Percentiles rank a stretch among this genome's conserved stretches.
Conservation (phyloP, 2,329 filamentous ascomycete species). For the Clonostachys solani region DNA sequence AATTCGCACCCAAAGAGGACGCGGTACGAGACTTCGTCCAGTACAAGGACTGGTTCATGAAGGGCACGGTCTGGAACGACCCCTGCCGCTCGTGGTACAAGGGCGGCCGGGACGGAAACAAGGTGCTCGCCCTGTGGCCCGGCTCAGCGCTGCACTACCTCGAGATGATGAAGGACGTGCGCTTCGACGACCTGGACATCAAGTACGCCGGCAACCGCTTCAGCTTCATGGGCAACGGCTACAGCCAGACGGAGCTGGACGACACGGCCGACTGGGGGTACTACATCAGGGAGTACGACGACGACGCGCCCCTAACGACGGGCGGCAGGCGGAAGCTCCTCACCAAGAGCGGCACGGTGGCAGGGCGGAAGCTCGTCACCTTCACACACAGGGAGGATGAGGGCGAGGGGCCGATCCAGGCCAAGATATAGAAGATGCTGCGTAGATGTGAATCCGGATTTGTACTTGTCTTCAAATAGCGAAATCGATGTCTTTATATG, state of each 20-base stretch:
- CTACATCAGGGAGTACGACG: conserved; percentile 12
- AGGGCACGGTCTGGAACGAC: conserved; percentile 32
- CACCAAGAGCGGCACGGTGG: conserved; percentile 16
- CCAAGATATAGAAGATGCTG: background rate
- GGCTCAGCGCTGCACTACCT: conserved; percentile 33
- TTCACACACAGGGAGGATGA: conserved; percentile 8
- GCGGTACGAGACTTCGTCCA: conserved; percentile 45
- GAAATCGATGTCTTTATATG: background rate
- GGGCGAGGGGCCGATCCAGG: background rate
- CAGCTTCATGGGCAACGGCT: conserved; percentile 43
- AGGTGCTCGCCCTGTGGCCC: conserved; percentile 38
- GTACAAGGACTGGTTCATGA: conserved; percentile 36
- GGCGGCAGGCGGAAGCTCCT: conserved; percentile 10
- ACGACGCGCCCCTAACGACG: conserved; percentile 8
- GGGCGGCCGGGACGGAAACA: conserved; percentile 28
- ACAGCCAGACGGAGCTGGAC: conserved; percentile 30
- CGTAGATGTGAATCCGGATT: background rate
- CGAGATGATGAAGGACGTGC: conserved; percentile 26
- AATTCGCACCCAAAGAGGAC: conserved; percentile 36
- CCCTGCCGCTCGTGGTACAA: conserved; percentile 44
- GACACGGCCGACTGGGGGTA: conserved; percentile 18
- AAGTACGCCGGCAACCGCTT: conserved; percentile 38
- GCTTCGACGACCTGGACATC: conserved; percentile 43
- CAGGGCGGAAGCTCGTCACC: conserved; percentile 1
- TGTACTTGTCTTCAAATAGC: background rate